phyloP scores from a whole-genome alignment of 768 basidiomycete genomes.

The Phylloporus scabripes region DNA sequence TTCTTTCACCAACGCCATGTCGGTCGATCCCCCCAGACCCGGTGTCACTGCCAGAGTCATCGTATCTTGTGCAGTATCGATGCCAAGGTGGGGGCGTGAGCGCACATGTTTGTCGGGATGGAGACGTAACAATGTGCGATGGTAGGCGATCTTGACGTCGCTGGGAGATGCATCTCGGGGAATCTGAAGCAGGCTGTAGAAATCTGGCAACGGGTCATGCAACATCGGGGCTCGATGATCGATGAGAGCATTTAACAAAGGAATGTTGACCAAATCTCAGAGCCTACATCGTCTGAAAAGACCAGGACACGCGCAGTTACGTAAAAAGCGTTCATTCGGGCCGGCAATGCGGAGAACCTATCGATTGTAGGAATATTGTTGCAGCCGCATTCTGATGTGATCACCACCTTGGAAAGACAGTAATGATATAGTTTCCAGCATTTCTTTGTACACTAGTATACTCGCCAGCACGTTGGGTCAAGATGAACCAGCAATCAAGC shows the following conservation, averaged over 20 bases:
- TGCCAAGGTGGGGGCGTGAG: background rate
- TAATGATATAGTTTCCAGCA: too few species aligned
- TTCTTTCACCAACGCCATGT: constrained; percentile 58
- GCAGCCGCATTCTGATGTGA: too few species aligned
- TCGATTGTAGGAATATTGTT: too few species aligned
- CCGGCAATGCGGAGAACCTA: too few species aligned
- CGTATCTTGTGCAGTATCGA: background rate
- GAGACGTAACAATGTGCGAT: constrained; percentile 51
- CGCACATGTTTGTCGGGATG: constrained; percentile 56
- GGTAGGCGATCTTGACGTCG: constrained; percentile 70
- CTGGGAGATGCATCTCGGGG: constrained; percentile 41
- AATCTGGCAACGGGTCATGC: constrained; percentile 33
- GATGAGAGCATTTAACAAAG: background rate
- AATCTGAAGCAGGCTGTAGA: constrained; percentile 56
- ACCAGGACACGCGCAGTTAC: too few species aligned
- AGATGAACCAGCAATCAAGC: too few species aligned
- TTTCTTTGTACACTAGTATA: too few species aligned
- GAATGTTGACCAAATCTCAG: too few species aligned
- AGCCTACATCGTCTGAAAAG: too few species aligned
- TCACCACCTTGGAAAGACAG: too few species aligned
- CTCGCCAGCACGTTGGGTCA: too few species aligned
- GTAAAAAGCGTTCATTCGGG: too few species aligned
- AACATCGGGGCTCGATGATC: constrained; percentile 8
- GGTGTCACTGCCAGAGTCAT: background rate
- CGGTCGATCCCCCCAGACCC: constrained; percentile 16